Evolutionary conservation across 805 yeast species (phyloP), one percentile per base, ranked within the genome.

Genomic region (Pichia membranifaciens): DNA sequence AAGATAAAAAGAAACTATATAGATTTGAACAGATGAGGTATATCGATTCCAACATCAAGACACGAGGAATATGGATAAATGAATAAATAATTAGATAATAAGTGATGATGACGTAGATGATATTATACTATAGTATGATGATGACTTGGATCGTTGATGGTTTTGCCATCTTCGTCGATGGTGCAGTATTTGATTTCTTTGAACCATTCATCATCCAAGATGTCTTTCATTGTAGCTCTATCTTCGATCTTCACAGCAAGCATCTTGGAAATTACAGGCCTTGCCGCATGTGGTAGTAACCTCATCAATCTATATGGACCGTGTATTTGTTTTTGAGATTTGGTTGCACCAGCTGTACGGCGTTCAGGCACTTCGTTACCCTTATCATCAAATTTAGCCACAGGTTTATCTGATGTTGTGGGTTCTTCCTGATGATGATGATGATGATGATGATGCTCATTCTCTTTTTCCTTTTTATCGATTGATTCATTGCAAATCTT

Each of bases 231-330:
- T 1, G 85, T 75, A 1, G 89, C 87, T 58, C 95, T 74, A 49
- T 73, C 68, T 1, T 49, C 48, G 10, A 84, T 81, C 53, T 84
- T 87, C 15, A 83, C 70, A 44, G 72, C 72, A 23, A 86, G 65
- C 81, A 86, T 84, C 49, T 67, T 72, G 21, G 84, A 81, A 28
- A 86, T 71, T 10, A 86, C 70, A 12, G 91, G 93, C 64, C 95
- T 75, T 15, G 93, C 71, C 7, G 91, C 89, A 62, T 86, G 95
- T 4, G 95, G 95, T 33, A 86, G 66, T 43, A 86, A 68, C 66
- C 95, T 76, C 82, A 86, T 78, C 54, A 86, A 68, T 60, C 95
- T 72, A 66, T 86, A 86, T 10, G 93, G 91, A 6, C 95, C 95
- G 58, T 84, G 89, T 21, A 84, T 79, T 52, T 80, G 82, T 55